Evolutionary conservation across 306 rosid genomes (phyloP).

Genomic region (Biancaea sappan): DNA sequence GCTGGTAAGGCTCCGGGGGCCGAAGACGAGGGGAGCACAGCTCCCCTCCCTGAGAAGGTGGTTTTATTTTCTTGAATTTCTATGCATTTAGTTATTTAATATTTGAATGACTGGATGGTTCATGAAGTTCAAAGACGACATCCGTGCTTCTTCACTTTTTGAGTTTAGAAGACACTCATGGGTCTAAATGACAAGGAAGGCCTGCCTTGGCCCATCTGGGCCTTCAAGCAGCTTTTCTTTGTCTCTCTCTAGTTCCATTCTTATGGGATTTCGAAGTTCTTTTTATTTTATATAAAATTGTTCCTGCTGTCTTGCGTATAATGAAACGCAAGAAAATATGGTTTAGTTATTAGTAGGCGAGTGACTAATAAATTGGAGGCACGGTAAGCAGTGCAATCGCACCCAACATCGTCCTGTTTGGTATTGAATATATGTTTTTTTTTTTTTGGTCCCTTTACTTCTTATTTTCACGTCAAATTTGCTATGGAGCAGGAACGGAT

Average conservation of each 20-base stretch:
- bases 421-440: not conserved
- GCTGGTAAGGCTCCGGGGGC: slow-evolving; percentile 68
- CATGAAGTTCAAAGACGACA: not conserved
- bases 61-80: not conserved
- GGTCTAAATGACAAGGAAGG: not conserved
- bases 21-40: slow-evolving; percentile 66
- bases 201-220: not conserved
- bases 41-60: slow-evolving; percentile 95
- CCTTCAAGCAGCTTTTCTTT: not conserved
- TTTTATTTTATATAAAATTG: not conserved
- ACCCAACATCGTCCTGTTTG: not conserved
- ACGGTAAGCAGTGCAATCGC: not conserved
- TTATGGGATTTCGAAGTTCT: not conserved
- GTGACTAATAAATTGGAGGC: not conserved
- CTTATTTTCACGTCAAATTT: not conserved
- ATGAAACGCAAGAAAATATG: not conserved
- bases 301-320: not conserved
- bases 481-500: too few species aligned
- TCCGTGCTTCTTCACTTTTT: not conserved
- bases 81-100: not conserved
- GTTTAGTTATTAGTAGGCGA: not conserved
- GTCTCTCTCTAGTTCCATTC: not conserved
- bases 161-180: not conserved
- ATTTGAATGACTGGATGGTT: not conserved
- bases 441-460: not conserved